A percentile compares a stretch with the other conserved stretches of the same genome.
Evolutionary conservation across 2,329 filamentous ascomycete species (phyloP).

Genomic region (Apiospora pterosperma): DNA sequence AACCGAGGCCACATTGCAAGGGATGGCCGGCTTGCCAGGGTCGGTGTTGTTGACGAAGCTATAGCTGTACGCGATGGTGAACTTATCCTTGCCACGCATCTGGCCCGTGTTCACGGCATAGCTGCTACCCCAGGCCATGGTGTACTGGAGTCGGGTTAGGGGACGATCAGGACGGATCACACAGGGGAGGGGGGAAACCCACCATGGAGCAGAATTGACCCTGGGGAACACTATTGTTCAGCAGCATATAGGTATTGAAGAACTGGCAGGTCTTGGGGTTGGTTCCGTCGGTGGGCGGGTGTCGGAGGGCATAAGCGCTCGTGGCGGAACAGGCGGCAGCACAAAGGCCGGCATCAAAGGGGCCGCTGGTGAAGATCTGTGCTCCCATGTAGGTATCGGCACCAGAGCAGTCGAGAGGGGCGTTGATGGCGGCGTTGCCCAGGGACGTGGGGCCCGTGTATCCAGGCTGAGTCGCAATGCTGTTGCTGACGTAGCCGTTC

Average conservation of each 20-base stretch:
- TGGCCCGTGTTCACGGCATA: conserved; percentile 3
- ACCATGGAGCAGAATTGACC: conserved; percentile 16
- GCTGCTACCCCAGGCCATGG: neutral
- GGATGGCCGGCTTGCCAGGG: conserved; percentile 2
- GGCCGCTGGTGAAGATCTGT: conserved; percentile 24
- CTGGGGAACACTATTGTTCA: conserved; percentile 26
- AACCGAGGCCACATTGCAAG: neutral
- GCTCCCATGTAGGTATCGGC: conserved; percentile 26
- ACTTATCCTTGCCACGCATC: neutral
- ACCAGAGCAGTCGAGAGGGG: conserved; percentile 19
- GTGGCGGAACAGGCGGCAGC: conserved; percentile 23
- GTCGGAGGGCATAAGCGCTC: conserved; percentile 22
- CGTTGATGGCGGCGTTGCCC: conserved; percentile 24
- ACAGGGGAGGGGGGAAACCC: neutral
- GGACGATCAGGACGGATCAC: neutral
- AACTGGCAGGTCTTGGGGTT: conserved; percentile 21
- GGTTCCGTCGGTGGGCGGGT: conserved; percentile 16
- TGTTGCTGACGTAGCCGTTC: conserved; percentile 31
- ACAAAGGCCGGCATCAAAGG: conserved; percentile 25
- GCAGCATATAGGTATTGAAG: conserved; percentile 23
- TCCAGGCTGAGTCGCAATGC: conserved; percentile 13
- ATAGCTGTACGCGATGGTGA: conserved; percentile 2
- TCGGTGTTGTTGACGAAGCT: neutral
- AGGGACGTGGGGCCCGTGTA: conserved; percentile 13
- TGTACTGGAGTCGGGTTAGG: neutral